phyloP scores from a whole-genome alignment of 2,329 filamentous ascomycete genomes.

The Daldinia eschscholtzii region DNA sequence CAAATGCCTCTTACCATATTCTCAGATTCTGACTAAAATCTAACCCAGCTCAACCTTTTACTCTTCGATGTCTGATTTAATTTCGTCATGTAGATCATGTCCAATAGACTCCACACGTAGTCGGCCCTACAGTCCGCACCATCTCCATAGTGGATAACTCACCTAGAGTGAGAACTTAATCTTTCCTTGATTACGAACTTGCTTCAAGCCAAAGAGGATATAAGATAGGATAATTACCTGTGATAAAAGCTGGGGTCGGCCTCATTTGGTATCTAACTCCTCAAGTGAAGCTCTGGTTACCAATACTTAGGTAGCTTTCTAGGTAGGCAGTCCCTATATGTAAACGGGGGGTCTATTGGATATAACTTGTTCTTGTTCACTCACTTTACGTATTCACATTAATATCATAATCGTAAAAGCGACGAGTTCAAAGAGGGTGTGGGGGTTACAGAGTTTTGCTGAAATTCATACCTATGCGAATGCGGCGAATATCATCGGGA shows the following conservation, averaged over 20 bases:
- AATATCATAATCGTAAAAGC: background rate
- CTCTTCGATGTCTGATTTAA: background rate
- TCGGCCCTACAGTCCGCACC: slow-evolving; percentile 1
- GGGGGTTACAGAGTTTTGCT: background rate
- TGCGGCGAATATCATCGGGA: slow-evolving; percentile 17
- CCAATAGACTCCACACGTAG: background rate
- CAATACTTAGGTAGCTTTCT: background rate
- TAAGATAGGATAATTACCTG: background rate
- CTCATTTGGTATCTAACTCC: background rate
- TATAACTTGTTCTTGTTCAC: background rate
- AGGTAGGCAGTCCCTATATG: background rate
- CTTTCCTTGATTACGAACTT: background rate
- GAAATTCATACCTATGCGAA: background rate
- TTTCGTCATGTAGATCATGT: background rate
- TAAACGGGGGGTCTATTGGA: background rate
- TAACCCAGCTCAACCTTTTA: background rate
- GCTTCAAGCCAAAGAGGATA: background rate
- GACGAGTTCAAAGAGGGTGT: background rate
- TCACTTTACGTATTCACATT: background rate
- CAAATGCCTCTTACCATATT: background rate
- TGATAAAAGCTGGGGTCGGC: background rate
- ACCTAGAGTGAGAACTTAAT: background rate
- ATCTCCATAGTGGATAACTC: slow-evolving; percentile 1
- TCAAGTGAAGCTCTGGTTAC: background rate
- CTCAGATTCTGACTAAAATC: background rate